These are phyloP conservation scores for Chenopodium suecicum DNA, from an alignment of 148 eudicot species.

Conservation along the genomic window DNA sequence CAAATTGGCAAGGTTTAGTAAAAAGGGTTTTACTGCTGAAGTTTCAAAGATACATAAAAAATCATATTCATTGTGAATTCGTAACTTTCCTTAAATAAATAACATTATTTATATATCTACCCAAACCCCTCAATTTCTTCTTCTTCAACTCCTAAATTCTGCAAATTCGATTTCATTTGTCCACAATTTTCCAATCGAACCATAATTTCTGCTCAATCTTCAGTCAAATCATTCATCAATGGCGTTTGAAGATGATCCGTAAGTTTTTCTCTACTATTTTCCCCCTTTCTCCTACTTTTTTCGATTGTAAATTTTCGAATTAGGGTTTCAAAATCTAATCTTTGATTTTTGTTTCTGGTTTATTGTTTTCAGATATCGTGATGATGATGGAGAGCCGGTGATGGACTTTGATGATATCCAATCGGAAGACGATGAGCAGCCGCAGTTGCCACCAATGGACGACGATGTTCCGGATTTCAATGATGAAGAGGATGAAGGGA, in stretches of 20 bases:
- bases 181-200: background rate
- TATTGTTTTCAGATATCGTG: slow-evolving; percentile 48
- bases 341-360: background rate
- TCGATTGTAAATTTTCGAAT: background rate
- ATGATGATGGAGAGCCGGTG: slow-evolving; percentile 86
- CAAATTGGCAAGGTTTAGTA: too few relatives aligned
- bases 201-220: background rate
- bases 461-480: slow-evolving; percentile 37
- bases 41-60: too few relatives aligned
- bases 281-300: background rate
- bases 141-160: background rate
- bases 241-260: slow-evolving; percentile 62
- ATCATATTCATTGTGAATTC: too few relatives aligned
- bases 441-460: background rate
- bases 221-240: slow-evolving; percentile 21
- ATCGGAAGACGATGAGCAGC: slow-evolving; percentile 53
- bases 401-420: slow-evolving; percentile 63
- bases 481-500: slow-evolving; percentile 33
- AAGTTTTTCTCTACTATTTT: background rate
- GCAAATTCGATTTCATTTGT: background rate
- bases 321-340: slow-evolving; percentile 39
- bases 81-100: too few relatives aligned
- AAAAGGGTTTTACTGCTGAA: too few relatives aligned
- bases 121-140: too few relatives aligned
- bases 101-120: too few relatives aligned